Percentiles rank a stretch among this genome's conserved stretches.
Evolutionary conservation across 768 basidiomycete genomes (phyloP).

Genomic region (Ramaria rubella): DNA sequence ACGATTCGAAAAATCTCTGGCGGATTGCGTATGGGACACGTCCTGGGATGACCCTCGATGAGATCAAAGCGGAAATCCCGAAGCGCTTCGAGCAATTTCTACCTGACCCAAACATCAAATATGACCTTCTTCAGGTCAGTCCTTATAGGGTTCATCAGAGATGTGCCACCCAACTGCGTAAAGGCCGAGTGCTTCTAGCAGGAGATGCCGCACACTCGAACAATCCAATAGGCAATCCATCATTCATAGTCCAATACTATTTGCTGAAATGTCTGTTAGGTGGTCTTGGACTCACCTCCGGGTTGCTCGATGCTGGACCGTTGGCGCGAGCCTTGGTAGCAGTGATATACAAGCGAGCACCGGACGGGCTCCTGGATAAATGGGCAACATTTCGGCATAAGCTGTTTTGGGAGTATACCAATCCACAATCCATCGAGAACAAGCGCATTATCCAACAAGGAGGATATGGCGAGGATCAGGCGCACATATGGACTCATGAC

Average conservation of each 20-base stretch:
- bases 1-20: constrained; percentile 8
- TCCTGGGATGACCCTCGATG: background rate
- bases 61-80: constrained; percentile 11
- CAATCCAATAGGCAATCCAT: background rate
- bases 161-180: constrained; percentile 7
- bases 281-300: background rate
- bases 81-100: constrained; percentile 19
- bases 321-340: background rate
- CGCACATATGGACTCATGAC: background rate
- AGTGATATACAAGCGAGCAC: background rate
- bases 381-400: background rate
- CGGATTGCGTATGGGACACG: background rate
- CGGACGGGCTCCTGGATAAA: background rate
- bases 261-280: background rate
- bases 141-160: constrained; percentile 12
- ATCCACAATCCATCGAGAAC: background rate
- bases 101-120: constrained; percentile 15
- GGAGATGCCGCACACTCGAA: constrained; percentile 14
- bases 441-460: background rate
- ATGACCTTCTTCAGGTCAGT: constrained; percentile 12
- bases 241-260: background rate
- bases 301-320: background rate
- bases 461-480: background rate
- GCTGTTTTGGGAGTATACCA: background rate
- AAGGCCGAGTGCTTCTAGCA: constrained; percentile 11